These are phyloP conservation scores for Neofusicoccum sp. DNA, from an alignment of 2,329 filamentous ascomycete genomes.

Conservation along the genomic window DNA sequence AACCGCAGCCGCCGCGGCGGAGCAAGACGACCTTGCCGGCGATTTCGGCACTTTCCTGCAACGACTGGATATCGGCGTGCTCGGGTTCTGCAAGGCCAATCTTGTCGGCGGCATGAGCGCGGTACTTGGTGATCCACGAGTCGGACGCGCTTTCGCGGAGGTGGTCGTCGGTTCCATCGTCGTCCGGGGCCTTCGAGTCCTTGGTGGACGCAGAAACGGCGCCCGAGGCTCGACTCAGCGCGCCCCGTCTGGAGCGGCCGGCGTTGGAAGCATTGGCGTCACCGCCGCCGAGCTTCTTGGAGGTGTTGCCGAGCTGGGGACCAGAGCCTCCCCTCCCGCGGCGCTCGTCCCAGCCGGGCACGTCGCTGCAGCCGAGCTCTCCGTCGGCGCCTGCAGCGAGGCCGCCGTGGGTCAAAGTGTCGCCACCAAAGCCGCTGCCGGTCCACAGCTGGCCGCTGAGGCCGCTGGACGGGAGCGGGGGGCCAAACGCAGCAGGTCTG, in stretches of 20 bases:
- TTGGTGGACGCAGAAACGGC: not conserved
- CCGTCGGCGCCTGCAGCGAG: constrained; percentile 64
- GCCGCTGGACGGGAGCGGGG: constrained; percentile 71
- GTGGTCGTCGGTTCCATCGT: constrained; percentile 85
- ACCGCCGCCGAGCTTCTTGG: not conserved
- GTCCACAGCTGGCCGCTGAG: constrained; percentile 92
- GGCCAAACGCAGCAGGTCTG: constrained; percentile 89
- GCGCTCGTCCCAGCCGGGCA: constrained; percentile 79
- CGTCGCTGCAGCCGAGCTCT: constrained; percentile 92
- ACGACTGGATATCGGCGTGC: constrained; percentile 87
- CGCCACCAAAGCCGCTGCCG: constrained; percentile 86
- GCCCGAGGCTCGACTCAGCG: not conserved
- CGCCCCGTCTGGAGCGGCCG: not conserved
- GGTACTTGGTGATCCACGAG: constrained; percentile 34
- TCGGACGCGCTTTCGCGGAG: constrained; percentile 64
- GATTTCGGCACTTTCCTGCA: constrained; percentile 92
- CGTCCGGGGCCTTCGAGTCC: constrained; percentile 26
- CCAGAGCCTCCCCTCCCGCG: constrained; percentile 1
- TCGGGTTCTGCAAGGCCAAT: constrained; percentile 27
- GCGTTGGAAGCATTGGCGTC: not conserved
- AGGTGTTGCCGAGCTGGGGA: constrained; percentile 42
- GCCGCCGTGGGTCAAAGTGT: constrained; percentile 63
- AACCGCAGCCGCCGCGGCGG: constrained; percentile 91
- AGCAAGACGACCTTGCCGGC: constrained; percentile 89
- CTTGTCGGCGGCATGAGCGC: constrained; percentile 31